These are phyloP conservation scores for Penicillium ucsense DNA, from an alignment of 495 filamentous ascomycete genomes.

Conservation along the genomic window DNA sequence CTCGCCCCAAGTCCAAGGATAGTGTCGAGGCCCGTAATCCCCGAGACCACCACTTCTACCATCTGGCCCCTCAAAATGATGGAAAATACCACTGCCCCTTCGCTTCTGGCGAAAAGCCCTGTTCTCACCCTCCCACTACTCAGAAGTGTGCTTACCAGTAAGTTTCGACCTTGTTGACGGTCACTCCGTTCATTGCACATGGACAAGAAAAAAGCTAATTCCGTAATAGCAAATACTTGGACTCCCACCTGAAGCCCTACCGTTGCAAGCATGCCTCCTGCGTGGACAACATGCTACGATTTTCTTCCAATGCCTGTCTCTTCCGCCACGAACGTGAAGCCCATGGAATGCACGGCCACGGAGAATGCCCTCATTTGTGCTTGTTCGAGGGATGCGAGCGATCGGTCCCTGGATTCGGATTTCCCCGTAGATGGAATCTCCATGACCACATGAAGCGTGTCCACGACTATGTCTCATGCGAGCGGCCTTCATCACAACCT, in stretches of 20 bases:
- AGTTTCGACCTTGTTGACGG: conserved; percentile 18
- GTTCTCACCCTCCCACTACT: conserved; percentile 77
- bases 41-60: conserved; percentile 70
- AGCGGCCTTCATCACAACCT: conserved; percentile 13
- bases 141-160: conserved; percentile 98
- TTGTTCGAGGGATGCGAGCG: conserved; percentile 77
- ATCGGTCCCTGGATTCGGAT: conserved; percentile 68
- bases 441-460: conserved; percentile 91
- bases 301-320: conserved; percentile 91
- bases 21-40: conserved; percentile 48
- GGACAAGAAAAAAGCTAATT: conserved; percentile 17
- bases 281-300: conserved; percentile 57
- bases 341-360: conserved; percentile 89
- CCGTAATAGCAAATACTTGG: conserved; percentile 72
- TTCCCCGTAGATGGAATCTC: conserved; percentile 87
- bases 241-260: conserved; percentile 90
- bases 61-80: conserved; percentile 56
- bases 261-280: conserved; percentile 76
- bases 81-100: conserved; percentile 87
- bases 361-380: conserved; percentile 81
- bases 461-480: conserved; percentile 61
- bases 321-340: conserved; percentile 90
- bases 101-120: conserved; percentile 56
- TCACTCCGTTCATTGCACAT: too few species aligned
- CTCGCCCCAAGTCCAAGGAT: conserved; percentile 39